Base-by-base conservation (phyloP, 768 basidiomycete species). In the Gymnopilus junonius region DNA sequence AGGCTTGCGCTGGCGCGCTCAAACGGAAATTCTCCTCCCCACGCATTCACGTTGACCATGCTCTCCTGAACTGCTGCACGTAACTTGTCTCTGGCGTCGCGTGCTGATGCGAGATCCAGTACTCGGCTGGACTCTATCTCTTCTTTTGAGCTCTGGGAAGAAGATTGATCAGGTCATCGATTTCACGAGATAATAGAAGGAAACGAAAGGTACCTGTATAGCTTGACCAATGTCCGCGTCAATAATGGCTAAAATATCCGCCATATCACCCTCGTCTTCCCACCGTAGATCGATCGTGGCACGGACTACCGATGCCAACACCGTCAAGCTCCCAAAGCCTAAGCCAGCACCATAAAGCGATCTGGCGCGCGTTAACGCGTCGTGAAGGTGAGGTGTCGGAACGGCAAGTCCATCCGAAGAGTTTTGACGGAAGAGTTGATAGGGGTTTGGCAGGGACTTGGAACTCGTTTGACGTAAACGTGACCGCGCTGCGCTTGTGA, bases 191-290 rank as follows among this genome's bases (percentile, higher is more conserved):
- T 63, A 42, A 54, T 21, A 58, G 34, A 29, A 54, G 23, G 58
- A 27, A 12, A 48, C 20, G 32, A 29, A 23, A 4, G 56, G 77
- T 61, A 85, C 88, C 79, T 91, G 92, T 50, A 94, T 85, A 4
- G 91, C 92, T 75, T 94, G 92, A 62, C 87, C 86, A 61, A 94
- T 86, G 72, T 94, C 92, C 31, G 85, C 82, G 74, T 94, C 93
- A 62, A 93, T 82, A 59, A 84, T 79, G 35, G 88, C 85, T 59
- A 94, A 78, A 29, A 79, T 75, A 42, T 85, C 78, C 59, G 84
- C 83, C 79, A 88, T 83, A 59, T 81, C 77, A 21, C 87, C 84
- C 43, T 86, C 85, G 15, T 81, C 79, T 66, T 83, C 79, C 91
- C 91, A 94, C 55, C 83, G 83, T 37, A 87, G 74, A 6, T 86